Base-by-base conservation (phyloP, 1,139 yeast species). In the Geotrichum carabidarum region DNA sequence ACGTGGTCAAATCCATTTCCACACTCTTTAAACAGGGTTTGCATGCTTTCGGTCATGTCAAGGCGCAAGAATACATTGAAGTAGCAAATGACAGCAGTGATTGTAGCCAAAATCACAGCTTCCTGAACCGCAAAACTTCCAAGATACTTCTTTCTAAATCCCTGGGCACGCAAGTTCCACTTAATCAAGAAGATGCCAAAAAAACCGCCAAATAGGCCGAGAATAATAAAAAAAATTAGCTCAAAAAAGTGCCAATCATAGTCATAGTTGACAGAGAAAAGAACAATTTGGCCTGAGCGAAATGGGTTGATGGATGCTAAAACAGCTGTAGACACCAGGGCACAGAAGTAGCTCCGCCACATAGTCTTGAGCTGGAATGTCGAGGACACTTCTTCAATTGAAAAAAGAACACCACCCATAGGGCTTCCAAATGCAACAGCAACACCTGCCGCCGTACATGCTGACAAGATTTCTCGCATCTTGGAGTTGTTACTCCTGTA, bases 41-140 rank as follows among this genome's bases (percentile, higher is more conserved):
- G 93, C 98, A 94, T 93, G 15, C 90, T 79, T 66, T 91, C 95
- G 0, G 99, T 90, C 99, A 94, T 93, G 67, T 94, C 99, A 27
- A 86, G 72, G 55, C 82, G 77, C 57, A 93, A 75, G 65, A 85
- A 93, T 61, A 83, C 84, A 68, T 89, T 93, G 68, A 86, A 88
- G 68, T 89, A 94, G 48, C 95, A 85, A 44, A 93, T 72, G 14
- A 82, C 67, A 0, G 96, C 86, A 0, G 98, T 88, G 12, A 89
- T 68, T 0, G 81, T 62, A 0, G 96, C 81, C 49, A 94, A 70
- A 0, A 80, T 57, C 1, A 83, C 70, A 1, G 89, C 94, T 68
- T 94, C 99, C 52, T 80, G 77, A 0, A 88, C 69, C 0, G 88
- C 88, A 63, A 72, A 74, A 47, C 73, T 72, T 1, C 74, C 73